Percentiles rank a stretch among this genome's conserved stretches.
Conservation (phyloP, 1,284 basidiomycete species). For the Pyrrhoderma noxium region DNA sequence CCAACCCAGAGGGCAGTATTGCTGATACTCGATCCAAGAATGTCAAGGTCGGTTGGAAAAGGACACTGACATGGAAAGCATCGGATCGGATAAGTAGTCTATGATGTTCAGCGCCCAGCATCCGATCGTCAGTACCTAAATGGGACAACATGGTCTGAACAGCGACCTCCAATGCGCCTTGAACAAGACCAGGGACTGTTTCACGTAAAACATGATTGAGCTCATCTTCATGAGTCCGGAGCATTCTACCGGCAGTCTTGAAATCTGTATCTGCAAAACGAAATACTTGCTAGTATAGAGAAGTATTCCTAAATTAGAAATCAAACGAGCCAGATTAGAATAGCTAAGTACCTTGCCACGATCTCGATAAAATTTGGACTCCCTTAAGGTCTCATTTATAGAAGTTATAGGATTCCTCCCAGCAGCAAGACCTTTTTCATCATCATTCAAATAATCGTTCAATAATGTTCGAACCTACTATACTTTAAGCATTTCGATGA, state of each 20-base stretch:
- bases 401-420: slow-evolving; percentile 85
- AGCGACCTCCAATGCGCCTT: slow-evolving; percentile 53
- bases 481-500: slow-evolving; percentile 16
- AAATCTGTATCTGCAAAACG: slow-evolving; percentile 83
- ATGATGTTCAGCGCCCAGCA: slow-evolving; percentile 71
- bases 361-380: slow-evolving; percentile 72
- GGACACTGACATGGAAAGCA: slow-evolving; percentile 89
- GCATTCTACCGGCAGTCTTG: slow-evolving; percentile 60
- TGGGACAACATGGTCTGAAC: slow-evolving; percentile 55
- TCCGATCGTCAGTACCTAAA: slow-evolving; percentile 62
- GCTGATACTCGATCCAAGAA: slow-evolving; percentile 74
- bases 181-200: slow-evolving; percentile 91
- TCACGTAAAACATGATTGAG: slow-evolving; percentile 80
- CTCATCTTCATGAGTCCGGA: slow-evolving; percentile 79
- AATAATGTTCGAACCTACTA: slow-evolving; percentile 77
- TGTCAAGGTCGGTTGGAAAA: slow-evolving; percentile 89
- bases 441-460: slow-evolving; percentile 87
- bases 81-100: slow-evolving; percentile 84
- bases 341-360: slow-evolving; percentile 56
- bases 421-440: slow-evolving; percentile 69
- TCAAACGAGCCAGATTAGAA: neutral
- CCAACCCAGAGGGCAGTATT: slow-evolving; percentile 67
- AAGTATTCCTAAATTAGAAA: neutral
- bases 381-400: slow-evolving; percentile 91
- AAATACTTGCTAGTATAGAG: slow-evolving; percentile 66